A percentile compares a stretch with the other conserved stretches of the same genome.
These are phyloP conservation scores for Lithospermum erythrorhizon DNA, from an alignment of 257 asterid genomes.

Conservation along the genomic window DNA sequence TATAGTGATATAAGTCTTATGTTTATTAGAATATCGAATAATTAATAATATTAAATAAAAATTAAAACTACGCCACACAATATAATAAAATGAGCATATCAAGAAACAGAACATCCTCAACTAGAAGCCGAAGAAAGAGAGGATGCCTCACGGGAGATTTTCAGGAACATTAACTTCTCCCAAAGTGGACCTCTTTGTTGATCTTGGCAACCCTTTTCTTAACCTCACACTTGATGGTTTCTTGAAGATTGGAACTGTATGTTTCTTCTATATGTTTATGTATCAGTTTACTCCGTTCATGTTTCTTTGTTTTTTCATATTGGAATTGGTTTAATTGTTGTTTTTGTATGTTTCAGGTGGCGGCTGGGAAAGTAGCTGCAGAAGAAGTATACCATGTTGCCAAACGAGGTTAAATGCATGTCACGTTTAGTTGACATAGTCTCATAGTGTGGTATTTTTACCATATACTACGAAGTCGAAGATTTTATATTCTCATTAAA, in stretches of 20 bases:
- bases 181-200: slow-evolving; percentile 42
- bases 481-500: too few species aligned
- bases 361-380: slow-evolving; percentile 47
- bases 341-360: slow-evolving; percentile 41
- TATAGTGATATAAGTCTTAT: too few species aligned
- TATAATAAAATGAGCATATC: too few species aligned
- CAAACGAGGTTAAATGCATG: slow-evolving; percentile 33
- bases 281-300: too few species aligned
- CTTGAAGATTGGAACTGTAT: slow-evolving; percentile 69
- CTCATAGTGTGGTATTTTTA: too few species aligned
- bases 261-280: too few species aligned
- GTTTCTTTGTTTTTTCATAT: too few species aligned
- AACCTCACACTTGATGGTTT: slow-evolving; percentile 64
- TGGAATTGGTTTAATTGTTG: neutral
- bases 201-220: slow-evolving; percentile 64
- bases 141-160: slow-evolving; percentile 34
- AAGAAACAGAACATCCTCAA: neutral
- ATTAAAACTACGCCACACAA: too few species aligned
- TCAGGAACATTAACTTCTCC: slow-evolving; percentile 39
- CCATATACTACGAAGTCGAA: too few species aligned
- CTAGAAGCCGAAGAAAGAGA: neutral
- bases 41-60: too few species aligned
- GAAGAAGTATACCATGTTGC: slow-evolving; percentile 55
- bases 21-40: too few species aligned
- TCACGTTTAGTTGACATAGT: neutral